These are phyloP conservation scores for Phialophora tarda DNA, from an alignment of 2,329 filamentous ascomycete species.

Conservation along the genomic window DNA sequence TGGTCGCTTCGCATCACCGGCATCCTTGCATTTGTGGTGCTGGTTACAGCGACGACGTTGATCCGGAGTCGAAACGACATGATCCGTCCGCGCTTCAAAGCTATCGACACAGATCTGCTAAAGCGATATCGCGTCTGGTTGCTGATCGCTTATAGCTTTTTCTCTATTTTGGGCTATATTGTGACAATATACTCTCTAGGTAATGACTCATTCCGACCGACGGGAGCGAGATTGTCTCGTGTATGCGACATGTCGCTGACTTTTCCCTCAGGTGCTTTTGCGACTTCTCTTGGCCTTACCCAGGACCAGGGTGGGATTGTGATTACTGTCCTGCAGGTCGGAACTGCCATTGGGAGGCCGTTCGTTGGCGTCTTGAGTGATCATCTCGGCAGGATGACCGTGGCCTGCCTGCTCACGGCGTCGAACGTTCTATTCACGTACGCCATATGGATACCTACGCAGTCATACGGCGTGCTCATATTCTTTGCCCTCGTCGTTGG, in stretches of 20 bases:
- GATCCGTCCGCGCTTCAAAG: slow-evolving; percentile 37
- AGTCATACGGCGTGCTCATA: slow-evolving; percentile 49
- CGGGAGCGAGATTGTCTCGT: not conserved
- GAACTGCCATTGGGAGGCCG: slow-evolving; percentile 55
- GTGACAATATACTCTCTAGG: slow-evolving; percentile 32
- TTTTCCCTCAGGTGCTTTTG: slow-evolving; percentile 47
- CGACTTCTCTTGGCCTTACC: slow-evolving; percentile 50
- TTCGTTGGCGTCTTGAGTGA: slow-evolving; percentile 55
- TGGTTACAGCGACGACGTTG: slow-evolving; percentile 39
- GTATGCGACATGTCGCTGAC: not conserved
- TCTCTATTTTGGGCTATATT: slow-evolving; percentile 57
- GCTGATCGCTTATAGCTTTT: slow-evolving; percentile 49
- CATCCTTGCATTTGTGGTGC: slow-evolving; percentile 39
- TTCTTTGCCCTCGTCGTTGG: slow-evolving; percentile 54
- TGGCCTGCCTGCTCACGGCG: slow-evolving; percentile 50
- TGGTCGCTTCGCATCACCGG: slow-evolving; percentile 44
- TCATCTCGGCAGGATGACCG: slow-evolving; percentile 51
- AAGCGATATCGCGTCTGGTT: slow-evolving; percentile 37
- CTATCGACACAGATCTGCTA: slow-evolving; percentile 39
- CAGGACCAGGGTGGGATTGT: slow-evolving; percentile 49
- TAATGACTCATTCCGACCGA: not conserved
- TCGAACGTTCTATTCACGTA: slow-evolving; percentile 49
- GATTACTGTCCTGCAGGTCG: slow-evolving; percentile 55
- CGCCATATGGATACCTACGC: slow-evolving; percentile 56
- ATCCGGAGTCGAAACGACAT: slow-evolving; percentile 41